These are phyloP conservation scores for Ilyonectria destructans DNA, from an alignment of 2,329 filamentous ascomycete genomes.

Conservation along the genomic window DNA sequence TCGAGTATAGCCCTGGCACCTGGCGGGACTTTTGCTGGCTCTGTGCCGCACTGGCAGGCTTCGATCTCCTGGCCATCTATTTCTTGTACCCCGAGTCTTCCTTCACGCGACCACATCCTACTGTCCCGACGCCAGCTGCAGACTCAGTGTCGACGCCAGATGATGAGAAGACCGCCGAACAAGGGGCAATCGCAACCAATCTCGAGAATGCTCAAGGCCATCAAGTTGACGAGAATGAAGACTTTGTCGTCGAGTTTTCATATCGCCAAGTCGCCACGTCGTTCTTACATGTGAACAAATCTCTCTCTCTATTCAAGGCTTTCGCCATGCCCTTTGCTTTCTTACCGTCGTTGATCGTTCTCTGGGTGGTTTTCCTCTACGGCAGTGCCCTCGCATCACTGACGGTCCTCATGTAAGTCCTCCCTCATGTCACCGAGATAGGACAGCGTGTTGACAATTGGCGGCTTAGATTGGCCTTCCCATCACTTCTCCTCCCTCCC, in stretches of 20 bases:
- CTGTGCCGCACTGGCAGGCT: constrained; percentile 9
- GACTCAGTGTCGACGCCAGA: too few relatives aligned
- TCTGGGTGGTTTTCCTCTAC: constrained; percentile 11
- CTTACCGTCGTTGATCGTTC: neutral
- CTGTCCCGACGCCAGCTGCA: too few relatives aligned
- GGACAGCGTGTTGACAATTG: too few relatives aligned
- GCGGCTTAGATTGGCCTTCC: constrained; percentile 7
- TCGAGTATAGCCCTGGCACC: neutral
- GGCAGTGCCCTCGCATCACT: constrained; percentile 2
- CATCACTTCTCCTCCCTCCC: neutral
- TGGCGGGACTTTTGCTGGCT: constrained; percentile 14
- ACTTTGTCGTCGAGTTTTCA: neutral
- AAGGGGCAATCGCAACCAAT: constrained; percentile 1
- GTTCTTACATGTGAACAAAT: neutral
- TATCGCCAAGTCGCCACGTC: neutral
- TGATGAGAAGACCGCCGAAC: neutral
- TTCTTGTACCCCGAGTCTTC: constrained; percentile 10
- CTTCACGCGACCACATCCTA: neutral
- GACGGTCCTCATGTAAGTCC: constrained; percentile 8
- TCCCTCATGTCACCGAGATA: too few relatives aligned
- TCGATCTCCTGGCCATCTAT: constrained; percentile 9
- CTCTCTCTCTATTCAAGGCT: neutral
- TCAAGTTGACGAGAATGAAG: neutral
- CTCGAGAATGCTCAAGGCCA: neutral
- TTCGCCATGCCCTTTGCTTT: constrained; percentile 12